Evolutionary conservation across 2,329 filamentous ascomycete genomes (phyloP), one percentile per base, ranked within the genome.

Genomic region (Nothophaeocryptopus gaeumannii): DNA sequence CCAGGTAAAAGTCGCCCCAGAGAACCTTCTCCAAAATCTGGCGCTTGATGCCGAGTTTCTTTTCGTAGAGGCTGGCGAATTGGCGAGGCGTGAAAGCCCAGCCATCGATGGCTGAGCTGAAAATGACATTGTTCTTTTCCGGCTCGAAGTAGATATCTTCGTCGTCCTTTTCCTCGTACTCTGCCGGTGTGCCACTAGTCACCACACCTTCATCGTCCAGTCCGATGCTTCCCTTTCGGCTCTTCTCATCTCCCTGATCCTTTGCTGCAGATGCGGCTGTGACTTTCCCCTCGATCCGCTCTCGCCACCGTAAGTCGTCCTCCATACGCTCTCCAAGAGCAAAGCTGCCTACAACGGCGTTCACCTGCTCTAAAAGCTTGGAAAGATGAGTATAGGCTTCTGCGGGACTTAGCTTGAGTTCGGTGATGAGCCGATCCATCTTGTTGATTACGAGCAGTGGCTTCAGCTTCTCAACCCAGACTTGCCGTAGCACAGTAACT

Each of bases 311-410:
- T 51, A 97, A 77, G 67, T 99, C 92, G 61, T 97, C 92, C 68
- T 97, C 93, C 93, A 99, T 99, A 43, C 93, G 84, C 71, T 99
- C 93, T 45, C 93, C 93, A 62, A 96, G 90, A 67, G 96, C 96
- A 70, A 99, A 99, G 67, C 90, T 96, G 58, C 93, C 93, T 58
- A 99, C 85, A 5, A 99, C 90, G 35, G 93, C 93, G 67, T 99
- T 99, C 41, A 99, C 89, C 67, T 97, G 93, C 68, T 97, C 93
- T 7, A 99, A 72, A 3, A 97, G 78, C 67, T 91, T 93, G 69
- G 80, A 90, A 11, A 99, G 73, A 72, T 99, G 93, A 16, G 84
- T 83, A 65, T 95, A 95, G 32, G 93, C 93, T 69, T 99, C 93
- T 12, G 73, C 77, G 0, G 93, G 90, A 7, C 84, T 95, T 86